Evolutionary conservation across 805 yeast species (phyloP).

Genomic region (Pichia cabralensis): DNA sequence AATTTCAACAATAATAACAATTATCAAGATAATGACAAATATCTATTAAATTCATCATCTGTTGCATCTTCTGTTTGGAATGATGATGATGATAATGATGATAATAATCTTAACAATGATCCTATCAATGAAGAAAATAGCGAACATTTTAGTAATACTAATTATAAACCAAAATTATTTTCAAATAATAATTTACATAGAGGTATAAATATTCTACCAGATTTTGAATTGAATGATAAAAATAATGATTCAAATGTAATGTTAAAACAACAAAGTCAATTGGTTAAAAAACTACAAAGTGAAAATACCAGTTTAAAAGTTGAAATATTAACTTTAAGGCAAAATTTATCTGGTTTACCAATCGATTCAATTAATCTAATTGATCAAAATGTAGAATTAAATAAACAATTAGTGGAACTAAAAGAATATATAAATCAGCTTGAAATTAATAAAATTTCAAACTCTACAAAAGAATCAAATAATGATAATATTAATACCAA

Average conservation of each 20-base stretch:
- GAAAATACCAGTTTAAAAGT: slow-evolving; percentile 37
- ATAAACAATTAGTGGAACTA: slow-evolving; percentile 7
- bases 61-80: slow-evolving; percentile 14
- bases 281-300: slow-evolving; percentile 22
- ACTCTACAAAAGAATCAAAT: no score
- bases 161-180: slow-evolving; percentile 6
- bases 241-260: slow-evolving; percentile 14
- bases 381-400: slow-evolving; percentile 9
- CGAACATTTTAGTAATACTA: no score
- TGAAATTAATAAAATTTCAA: background rate
- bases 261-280: slow-evolving; percentile 20
- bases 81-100: slow-evolving; percentile 13
- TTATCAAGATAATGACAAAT: background rate
- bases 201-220: slow-evolving; percentile 21
- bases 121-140: no score
- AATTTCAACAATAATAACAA: background rate
- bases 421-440: background rate
- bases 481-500: no score
- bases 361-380: slow-evolving; percentile 30
- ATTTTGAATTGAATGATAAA: slow-evolving; percentile 11
- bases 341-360: slow-evolving; percentile 33
- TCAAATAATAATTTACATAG: slow-evolving; percentile 5
- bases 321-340: slow-evolving; percentile 30
- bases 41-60: slow-evolving; percentile 10
- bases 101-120: no score